Evolutionary conservation across 805 yeast species (phyloP).

Genomic region (Suhomyces pyralidae): DNA sequence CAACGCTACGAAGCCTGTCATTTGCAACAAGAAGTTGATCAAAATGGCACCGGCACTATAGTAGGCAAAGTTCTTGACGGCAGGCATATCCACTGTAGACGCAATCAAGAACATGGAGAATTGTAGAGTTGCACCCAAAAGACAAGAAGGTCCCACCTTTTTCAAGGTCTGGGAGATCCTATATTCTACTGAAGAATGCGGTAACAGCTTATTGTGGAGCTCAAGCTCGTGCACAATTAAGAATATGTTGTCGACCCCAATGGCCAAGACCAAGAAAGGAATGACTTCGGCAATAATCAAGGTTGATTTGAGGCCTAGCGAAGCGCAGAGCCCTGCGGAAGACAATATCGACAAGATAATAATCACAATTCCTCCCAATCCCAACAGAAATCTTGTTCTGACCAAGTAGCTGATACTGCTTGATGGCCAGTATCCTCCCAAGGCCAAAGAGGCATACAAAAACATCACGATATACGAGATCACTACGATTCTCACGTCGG

Average conservation of each 20-base stretch:
- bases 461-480: constrained; percentile 85
- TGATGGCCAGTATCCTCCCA: constrained; percentile 54
- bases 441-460: constrained; percentile 77
- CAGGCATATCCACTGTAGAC: constrained; percentile 87
- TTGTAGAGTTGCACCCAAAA: constrained; percentile 75
- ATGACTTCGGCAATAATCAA: constrained; percentile 94
- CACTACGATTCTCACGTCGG: constrained; percentile 68
- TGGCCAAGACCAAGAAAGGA: constrained; percentile 87
- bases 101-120: constrained; percentile 78
- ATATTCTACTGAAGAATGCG: constrained; percentile 44
- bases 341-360: constrained; percentile 78
- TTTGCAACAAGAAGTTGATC: constrained; percentile 71
- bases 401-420: constrained; percentile 31
- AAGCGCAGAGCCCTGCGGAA: constrained; percentile 77
- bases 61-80: constrained; percentile 88
- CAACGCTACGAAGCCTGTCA: constrained; percentile 77
- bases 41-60: constrained; percentile 86
- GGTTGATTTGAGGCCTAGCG: constrained; percentile 79
- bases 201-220: constrained; percentile 45
- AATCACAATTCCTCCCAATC: constrained; percentile 78
- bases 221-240: constrained; percentile 78
- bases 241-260: constrained; percentile 95
- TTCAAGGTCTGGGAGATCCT: constrained; percentile 65
- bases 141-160: constrained; percentile 82
- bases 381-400: constrained; percentile 68